A percentile compares a stretch with the other conserved stretches of the same genome.
Evolutionary conservation across 208 protist species (phyloP).

Genomic region (Leishmania mexicana): DNA sequence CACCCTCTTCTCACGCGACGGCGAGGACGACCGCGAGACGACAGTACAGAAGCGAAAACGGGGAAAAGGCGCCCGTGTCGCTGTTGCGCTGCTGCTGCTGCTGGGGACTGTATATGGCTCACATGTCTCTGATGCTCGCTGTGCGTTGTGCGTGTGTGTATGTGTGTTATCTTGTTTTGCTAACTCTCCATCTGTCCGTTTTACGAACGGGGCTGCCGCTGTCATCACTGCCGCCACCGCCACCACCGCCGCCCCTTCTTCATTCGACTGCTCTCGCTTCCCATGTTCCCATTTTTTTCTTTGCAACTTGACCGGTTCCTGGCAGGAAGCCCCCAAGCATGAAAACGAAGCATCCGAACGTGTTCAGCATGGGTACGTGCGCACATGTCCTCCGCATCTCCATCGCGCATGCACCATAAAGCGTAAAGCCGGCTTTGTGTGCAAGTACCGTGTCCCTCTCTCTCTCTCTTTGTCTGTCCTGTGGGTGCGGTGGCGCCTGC

Average conservation of each 20-base stretch:
- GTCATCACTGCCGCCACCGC: too few relatives aligned
- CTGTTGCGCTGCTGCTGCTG: too few relatives aligned
- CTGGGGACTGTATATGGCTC: neutral
- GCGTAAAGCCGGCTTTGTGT: too few relatives aligned
- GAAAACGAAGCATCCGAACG: neutral
- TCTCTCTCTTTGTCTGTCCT: neutral
- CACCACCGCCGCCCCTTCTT: neutral
- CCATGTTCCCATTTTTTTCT: neutral
- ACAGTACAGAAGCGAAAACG: neutral
- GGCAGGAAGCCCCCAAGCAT: neutral
- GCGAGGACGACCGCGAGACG: too few relatives aligned
- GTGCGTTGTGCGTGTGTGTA: slow-evolving; percentile 5
- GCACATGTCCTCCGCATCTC: neutral
- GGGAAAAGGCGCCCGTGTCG: too few relatives aligned
- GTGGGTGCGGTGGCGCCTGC: neutral
- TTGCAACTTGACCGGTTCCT: neutral
- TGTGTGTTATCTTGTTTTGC: neutral
- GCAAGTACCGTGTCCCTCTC: neutral
- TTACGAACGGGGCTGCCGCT: neutral
- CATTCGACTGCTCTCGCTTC: neutral
- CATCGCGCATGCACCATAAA: too few relatives aligned
- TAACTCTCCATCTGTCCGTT: neutral
- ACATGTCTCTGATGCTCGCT: neutral
- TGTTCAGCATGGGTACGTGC: neutral
- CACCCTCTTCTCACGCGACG: neutral